phyloP scores from a whole-genome alignment of 139 green algal species.

The Chlamydomonas applanata region DNA sequence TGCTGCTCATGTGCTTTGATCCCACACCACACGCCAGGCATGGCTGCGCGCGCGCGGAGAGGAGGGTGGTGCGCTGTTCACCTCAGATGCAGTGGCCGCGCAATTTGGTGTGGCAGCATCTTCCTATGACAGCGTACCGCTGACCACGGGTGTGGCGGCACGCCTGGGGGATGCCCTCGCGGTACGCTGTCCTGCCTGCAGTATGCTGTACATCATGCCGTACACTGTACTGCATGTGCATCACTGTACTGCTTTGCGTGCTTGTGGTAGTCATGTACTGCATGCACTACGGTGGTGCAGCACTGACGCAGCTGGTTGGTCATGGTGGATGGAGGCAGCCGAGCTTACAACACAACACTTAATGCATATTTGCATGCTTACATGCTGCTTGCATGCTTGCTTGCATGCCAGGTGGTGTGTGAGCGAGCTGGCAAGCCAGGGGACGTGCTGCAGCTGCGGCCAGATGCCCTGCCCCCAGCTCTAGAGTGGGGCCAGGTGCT shows the following conservation, averaged over 20 bases:
- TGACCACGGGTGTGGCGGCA: conserved; percentile 38
- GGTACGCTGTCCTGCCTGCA: not conserved
- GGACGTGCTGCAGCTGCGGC: conserved; percentile 45
- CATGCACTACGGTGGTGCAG: too few relatives aligned
- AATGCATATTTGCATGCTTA: too few relatives aligned
- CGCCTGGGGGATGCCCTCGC: not conserved
- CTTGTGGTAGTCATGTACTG: too few relatives aligned
- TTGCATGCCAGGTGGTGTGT: conserved; percentile 43
- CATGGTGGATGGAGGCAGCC: too few relatives aligned
- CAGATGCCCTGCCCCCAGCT: conserved; percentile 48
- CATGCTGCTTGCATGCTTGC: too few relatives aligned
- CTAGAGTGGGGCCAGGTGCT: conserved; percentile 87
- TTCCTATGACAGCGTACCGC: conserved; percentile 69
- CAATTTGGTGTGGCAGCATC: conserved; percentile 76
- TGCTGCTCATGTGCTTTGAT: not conserved
- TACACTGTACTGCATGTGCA: too few relatives aligned
- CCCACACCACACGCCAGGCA: conserved; percentile 49
- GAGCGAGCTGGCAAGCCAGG: conserved; percentile 18
- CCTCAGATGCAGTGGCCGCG: conserved; percentile 62
- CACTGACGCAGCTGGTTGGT: too few relatives aligned
- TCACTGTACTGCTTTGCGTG: too few relatives aligned
- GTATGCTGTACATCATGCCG: too few relatives aligned
- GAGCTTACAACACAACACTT: too few relatives aligned
- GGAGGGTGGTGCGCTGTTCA: conserved; percentile 49
- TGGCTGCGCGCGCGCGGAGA: conserved; percentile 76